Evolutionary conservation across 2,329 filamentous ascomycete species (phyloP).

Genomic region (Neopestalotiopsis rosae): DNA sequence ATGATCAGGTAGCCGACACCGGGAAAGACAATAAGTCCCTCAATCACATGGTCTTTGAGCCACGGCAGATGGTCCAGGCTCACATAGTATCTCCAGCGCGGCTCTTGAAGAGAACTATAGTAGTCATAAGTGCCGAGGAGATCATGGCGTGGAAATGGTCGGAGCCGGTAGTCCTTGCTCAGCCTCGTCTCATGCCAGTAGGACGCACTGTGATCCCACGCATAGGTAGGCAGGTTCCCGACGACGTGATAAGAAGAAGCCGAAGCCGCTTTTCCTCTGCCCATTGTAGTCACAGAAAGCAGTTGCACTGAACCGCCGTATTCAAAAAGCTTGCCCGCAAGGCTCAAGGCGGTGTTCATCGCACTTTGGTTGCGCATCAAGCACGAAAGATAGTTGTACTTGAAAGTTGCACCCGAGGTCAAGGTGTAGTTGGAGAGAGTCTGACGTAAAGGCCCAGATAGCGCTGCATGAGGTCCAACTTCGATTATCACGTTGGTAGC

Average conservation of each 20-base stretch:
- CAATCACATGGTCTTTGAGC: slow-evolving; percentile 49
- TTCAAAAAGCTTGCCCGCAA: slow-evolving; percentile 1
- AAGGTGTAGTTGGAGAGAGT: neutral
- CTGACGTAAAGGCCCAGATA: neutral
- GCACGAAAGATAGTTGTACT: neutral
- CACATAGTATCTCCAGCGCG: slow-evolving; percentile 48
- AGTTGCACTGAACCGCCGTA: neutral
- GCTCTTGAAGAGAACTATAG: slow-evolving; percentile 37
- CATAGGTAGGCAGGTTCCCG: slow-evolving; percentile 28
- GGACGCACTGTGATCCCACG: slow-evolving; percentile 27
- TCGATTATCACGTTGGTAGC: neutral
- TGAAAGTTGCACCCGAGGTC: neutral
- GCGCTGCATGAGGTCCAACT: neutral
- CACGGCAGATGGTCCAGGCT: slow-evolving; percentile 46
- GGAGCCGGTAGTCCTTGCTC: slow-evolving; percentile 24
- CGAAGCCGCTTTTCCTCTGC: too few species aligned
- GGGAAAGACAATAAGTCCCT: slow-evolving; percentile 46
- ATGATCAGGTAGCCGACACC: slow-evolving; percentile 48
- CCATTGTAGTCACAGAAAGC: too few species aligned
- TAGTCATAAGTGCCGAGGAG: slow-evolving; percentile 35
- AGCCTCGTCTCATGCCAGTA: slow-evolving; percentile 31
- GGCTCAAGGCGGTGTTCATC: neutral
- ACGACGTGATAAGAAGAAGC: neutral
- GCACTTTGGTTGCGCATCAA: neutral
- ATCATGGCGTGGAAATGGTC: slow-evolving; percentile 30